Evolutionary conservation across 2,329 filamentous ascomycete genomes (phyloP), one percentile per base, ranked within the genome.

Genomic region (Aspergillus versicolor): DNA sequence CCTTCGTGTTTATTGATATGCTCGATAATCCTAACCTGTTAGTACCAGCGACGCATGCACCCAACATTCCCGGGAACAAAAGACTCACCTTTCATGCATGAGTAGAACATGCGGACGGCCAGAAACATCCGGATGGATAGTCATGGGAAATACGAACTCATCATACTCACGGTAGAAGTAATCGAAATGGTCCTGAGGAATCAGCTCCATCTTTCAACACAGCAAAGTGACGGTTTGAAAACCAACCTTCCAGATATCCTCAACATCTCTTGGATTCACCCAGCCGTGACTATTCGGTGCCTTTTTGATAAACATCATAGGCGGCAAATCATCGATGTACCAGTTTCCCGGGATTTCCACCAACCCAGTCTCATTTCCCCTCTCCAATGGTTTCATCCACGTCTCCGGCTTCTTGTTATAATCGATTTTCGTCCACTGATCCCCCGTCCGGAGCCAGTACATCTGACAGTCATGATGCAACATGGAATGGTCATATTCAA

Each of bases 81-180:
- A n/a, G 42, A 66, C 72, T 63, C 70, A 84, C 81, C 86, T 81
- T 72, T 91, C 87, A 61, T 90, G 86, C 88, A 91, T 90, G 6
- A 90, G 75, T 27, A 91, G 65, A 0, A 86, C 88, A 71, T 91
- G 88, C 0, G 88, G 88, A 17, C 87, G 79, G 0, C 89, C 89
- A 3, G 83, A 86, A 0, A 89, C 86, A 65, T 91, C 88, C 0
- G 88, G 89, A 70, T 91, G 88, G 37, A 91, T 87, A 0, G 88
- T 91, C 72, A 91, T 88, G 0, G 89, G 88, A 64, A 91, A 91
- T 52, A 90, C 82, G 60, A 91, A 91, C 63, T 89, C 86, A 63
- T 91, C 88, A 61, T 90, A 88, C 70, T 91, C 87, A 27, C 88
- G 79, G 69, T 91, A 91, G 66, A 89, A 90, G 72, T 90, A 87